Percentiles rank a stretch among this genome's conserved stretches.
phyloP scores from a whole-genome alignment of 2,329 filamentous ascomycete species.

The Fusarium concolor region DNA sequence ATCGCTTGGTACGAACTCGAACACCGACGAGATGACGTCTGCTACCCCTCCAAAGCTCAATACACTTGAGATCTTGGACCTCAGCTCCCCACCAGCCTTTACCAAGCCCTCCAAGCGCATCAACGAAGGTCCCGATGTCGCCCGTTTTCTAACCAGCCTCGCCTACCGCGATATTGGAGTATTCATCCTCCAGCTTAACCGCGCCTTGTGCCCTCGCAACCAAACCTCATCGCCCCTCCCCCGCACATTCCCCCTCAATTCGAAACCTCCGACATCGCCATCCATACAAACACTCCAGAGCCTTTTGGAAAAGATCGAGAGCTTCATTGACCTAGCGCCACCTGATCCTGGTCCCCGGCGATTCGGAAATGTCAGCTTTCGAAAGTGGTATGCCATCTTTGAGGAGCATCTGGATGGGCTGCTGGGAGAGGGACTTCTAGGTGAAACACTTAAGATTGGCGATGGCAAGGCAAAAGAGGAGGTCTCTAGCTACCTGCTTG shows the following conservation, averaged over 20 bases:
- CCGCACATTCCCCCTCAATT: slow-evolving; percentile 57
- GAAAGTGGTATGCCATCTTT: slow-evolving; percentile 81
- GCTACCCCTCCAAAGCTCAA: slow-evolving; percentile 35
- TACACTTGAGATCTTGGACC: slow-evolving; percentile 62
- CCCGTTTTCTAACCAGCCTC: slow-evolving; percentile 80
- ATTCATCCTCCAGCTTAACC: slow-evolving; percentile 91
- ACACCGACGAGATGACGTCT: slow-evolving; percentile 38
- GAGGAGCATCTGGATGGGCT: slow-evolving; percentile 64
- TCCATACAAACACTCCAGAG: slow-evolving; percentile 73
- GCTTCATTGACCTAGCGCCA: slow-evolving; percentile 80
- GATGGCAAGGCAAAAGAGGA: slow-evolving; percentile 70
- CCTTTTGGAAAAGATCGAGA: slow-evolving; percentile 73
- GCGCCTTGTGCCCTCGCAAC: slow-evolving; percentile 79
- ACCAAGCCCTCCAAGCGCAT: slow-evolving; percentile 80
- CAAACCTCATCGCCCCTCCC: slow-evolving; percentile 53
- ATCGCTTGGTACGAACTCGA: not conserved
- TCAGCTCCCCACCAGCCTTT: slow-evolving; percentile 65
- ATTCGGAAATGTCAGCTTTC: slow-evolving; percentile 93
- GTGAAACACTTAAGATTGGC: slow-evolving; percentile 46
- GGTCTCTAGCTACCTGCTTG: slow-evolving; percentile 81
- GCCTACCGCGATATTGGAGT: slow-evolving; percentile 89
- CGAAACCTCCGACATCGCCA: slow-evolving; percentile 57
- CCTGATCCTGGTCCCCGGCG: slow-evolving; percentile 87
- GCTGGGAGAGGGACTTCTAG: slow-evolving; percentile 47
- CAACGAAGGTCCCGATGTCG: slow-evolving; percentile 84